Percentiles rank a stretch among this genome's conserved stretches.
These are phyloP conservation scores for Phaeodactylum tricornutum DNA, from an alignment of 108 stramenopile genomes.

Conservation along the genomic window DNA sequence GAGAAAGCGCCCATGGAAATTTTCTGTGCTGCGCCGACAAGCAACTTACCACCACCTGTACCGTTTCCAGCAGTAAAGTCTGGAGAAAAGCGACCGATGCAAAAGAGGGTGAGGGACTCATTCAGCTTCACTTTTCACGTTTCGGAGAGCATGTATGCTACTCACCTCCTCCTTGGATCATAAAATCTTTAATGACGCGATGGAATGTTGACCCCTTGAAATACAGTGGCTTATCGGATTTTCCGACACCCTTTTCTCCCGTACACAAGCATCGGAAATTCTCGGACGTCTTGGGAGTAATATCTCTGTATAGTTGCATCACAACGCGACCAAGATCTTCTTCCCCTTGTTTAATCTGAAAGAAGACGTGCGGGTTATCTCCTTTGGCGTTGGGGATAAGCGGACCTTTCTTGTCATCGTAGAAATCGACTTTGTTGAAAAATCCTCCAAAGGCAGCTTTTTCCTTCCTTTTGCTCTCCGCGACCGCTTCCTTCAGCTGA, in stretches of 20 bases:
- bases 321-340: constrained; percentile 67
- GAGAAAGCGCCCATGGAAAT: too few species aligned
- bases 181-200: constrained; percentile 90
- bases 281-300: constrained; percentile 93
- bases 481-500: constrained; percentile 55
- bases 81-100: too few species aligned
- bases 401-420: constrained; percentile 87
- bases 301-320: constrained; percentile 87
- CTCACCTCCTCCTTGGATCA: constrained; percentile 59
- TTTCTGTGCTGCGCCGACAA: too few species aligned
- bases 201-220: constrained; percentile 91
- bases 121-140: too few species aligned
- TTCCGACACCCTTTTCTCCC: constrained; percentile 81
- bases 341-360: constrained; percentile 85
- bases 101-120: background rate
- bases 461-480: constrained; percentile 76
- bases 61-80: constrained; percentile 93
- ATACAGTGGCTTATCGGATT: constrained; percentile 69
- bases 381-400: constrained; percentile 61
- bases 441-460: constrained; percentile 85
- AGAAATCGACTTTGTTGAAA: constrained; percentile 82
- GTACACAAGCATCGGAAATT: constrained; percentile 95
- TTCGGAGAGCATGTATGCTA: too few species aligned
- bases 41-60: constrained; percentile 67
- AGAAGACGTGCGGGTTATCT: constrained; percentile 86